Base-by-base conservation (phyloP, 2,329 filamentous ascomycete genomes). In the Bipolaris gigantea region DNA sequence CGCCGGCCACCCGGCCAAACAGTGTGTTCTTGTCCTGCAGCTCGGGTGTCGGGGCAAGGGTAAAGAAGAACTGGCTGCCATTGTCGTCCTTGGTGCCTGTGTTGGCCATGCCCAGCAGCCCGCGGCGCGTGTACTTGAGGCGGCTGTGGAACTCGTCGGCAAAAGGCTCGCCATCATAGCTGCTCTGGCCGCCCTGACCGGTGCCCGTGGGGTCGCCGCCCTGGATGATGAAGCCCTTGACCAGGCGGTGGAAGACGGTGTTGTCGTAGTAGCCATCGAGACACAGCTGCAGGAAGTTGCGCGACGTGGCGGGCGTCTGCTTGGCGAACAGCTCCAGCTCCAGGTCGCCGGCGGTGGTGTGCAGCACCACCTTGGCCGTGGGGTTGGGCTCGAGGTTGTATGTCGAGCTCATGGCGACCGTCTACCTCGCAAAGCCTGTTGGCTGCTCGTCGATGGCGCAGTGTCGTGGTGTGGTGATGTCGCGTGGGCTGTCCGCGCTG, bases 41-140 rank as follows among this genome's bases (percentile, higher is more conserved):
- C 78, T 97, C 92, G 23, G 91, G 87, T 21, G 92, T 92, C 50
- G 81, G 80, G 59, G 86, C 92, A 48, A 99, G 77, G 0, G 94
- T 97, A 57, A 99, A 87, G 79, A 99, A 99, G 80, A 97, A 97
- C 75, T 99, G 94, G 73, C 91, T 96, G 32, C 91, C 90, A 77
- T 97, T 97, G 50, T 89, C 89, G 67, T 92, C 82, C 27, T 83
- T 83, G 47, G 77, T 79, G 41, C 92, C 88, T 57, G 89, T 88
- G 74, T 97, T 97, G 25, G 94, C 94, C 92, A 97, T 97, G n/a
- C 90, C 94, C 64, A 99, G 76, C 65, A 97, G 77, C 0, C 94
- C 94, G 56, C 94, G 83, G 43, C 94, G 83, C 66, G 95, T 97
- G 80, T 94, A 97, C 74, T 95, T 95, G 62, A 99, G 80, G 30